phyloP scores from a whole-genome alignment of 441 rosid genomes.

The Gossypium lobatum region DNA sequence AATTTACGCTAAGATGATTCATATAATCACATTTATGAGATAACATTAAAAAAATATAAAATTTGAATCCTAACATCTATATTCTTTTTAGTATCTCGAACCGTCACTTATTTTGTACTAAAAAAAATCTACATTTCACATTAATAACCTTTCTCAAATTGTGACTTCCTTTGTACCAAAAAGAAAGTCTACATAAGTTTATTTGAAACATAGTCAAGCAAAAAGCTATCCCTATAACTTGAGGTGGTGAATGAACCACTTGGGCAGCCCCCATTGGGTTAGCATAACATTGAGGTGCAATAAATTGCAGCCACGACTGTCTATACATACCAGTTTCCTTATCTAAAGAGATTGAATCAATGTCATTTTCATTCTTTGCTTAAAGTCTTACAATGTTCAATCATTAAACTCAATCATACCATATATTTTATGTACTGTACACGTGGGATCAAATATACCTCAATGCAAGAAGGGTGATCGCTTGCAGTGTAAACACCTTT shows the following conservation, averaged over 20 bases:
- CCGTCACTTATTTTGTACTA: too few species aligned
- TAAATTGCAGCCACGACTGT: neutral
- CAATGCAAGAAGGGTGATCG: conserved; percentile 24
- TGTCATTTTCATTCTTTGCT: neutral
- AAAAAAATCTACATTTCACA: too few species aligned
- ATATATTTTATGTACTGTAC: neutral
- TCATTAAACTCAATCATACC: neutral
- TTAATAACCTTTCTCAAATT: too few species aligned
- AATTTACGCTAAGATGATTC: neutral
- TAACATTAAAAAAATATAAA: neutral
- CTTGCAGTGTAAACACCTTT: neutral
- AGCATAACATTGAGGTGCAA: neutral
- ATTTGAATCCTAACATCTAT: too few species aligned
- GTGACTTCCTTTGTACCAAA: too few species aligned
- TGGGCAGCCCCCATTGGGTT: neutral
- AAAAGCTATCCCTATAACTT: neutral
- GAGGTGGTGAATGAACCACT: neutral
- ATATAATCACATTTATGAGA: neutral
- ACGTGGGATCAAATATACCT: conserved; percentile 15
- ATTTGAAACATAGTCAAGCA: neutral
- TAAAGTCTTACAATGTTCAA: neutral
- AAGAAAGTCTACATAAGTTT: neutral
- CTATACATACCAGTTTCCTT: neutral
- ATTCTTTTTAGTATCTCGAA: too few species aligned
- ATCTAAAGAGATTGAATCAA: neutral